A percentile compares a stretch with the other conserved stretches of the same genome.
Conservation (phyloP, 2,329 filamentous ascomycete genomes). For the Teratosphaeria gauchensis region DNA sequence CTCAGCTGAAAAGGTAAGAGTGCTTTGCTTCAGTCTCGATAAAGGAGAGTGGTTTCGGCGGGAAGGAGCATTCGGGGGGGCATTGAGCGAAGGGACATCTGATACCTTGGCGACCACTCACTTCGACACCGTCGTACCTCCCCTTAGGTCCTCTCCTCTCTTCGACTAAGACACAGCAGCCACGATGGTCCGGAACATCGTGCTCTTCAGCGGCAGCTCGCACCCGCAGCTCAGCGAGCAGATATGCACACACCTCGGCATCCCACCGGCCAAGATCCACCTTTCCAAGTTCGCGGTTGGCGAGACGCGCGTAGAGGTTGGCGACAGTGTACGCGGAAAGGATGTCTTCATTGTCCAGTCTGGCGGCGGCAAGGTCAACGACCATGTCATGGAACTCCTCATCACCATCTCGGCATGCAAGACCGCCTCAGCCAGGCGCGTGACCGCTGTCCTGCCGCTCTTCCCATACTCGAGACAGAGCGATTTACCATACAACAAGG, state of each 20-base stretch:
- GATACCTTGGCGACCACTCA: neutral
- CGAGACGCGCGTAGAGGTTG: conserved; percentile 89
- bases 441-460: conserved; percentile 86
- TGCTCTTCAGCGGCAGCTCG: conserved; percentile 85
- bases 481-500: conserved; percentile 94
- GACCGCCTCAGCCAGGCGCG: conserved; percentile 79
- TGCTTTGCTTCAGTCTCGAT: neutral
- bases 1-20: neutral
- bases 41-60: neutral
- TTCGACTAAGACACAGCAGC: neutral
- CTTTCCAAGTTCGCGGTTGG: conserved; percentile 90
- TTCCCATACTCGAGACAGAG: conserved; percentile 97
- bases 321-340: conserved; percentile 93
- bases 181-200: conserved; percentile 85
- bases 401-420: conserved; percentile 99
- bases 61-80: neutral
- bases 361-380: conserved; percentile 85
- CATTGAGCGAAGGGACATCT: neutral
- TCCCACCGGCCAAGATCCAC: conserved; percentile 74
- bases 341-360: conserved; percentile 99
- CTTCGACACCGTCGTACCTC: neutral
- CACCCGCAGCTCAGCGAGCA: conserved; percentile 79
- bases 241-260: conserved; percentile 79
- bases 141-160: neutral
- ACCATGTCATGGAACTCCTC: conserved; percentile 90